These are phyloP conservation scores for Alternaria brassicae DNA, from an alignment of 2,329 filamentous ascomycete genomes.

Conservation along the genomic window DNA sequence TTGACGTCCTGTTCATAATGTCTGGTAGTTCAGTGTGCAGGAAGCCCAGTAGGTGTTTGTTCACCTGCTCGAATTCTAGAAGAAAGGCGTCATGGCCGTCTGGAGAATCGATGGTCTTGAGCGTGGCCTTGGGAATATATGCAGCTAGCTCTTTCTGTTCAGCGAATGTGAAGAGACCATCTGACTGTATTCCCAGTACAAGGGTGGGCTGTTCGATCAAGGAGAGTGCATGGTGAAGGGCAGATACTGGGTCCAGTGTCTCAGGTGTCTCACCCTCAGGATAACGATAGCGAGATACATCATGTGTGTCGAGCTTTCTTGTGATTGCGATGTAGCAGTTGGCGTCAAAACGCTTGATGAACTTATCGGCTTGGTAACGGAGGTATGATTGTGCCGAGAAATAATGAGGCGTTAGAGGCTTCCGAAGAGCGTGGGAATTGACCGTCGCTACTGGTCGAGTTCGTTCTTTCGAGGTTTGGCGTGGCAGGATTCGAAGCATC, in stretches of 20 bases:
- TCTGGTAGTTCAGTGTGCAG: slow-evolving; percentile 82
- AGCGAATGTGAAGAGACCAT: slow-evolving; percentile 95
- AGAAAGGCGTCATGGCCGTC: slow-evolving; percentile 97
- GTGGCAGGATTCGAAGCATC: slow-evolving; percentile 48
- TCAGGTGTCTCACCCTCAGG: slow-evolving; percentile 42
- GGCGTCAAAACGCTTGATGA: slow-evolving; percentile 94
- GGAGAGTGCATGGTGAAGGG: slow-evolving; percentile 71
- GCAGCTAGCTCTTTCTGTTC: slow-evolving; percentile 92
- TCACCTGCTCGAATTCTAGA: slow-evolving; percentile 96
- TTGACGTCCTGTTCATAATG: slow-evolving; percentile 72
- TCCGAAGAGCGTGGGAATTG: slow-evolving; percentile 45
- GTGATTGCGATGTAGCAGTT: slow-evolving; percentile 99
- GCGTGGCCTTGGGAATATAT: slow-evolving; percentile 75
- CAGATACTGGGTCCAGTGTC: slow-evolving; percentile 61
- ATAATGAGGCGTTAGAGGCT: slow-evolving; percentile 68
- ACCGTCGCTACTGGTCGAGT: slow-evolving; percentile 16
- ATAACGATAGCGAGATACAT: slow-evolving; percentile 80
- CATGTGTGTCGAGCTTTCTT: slow-evolving; percentile 95
- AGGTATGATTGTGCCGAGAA: slow-evolving; percentile 98
- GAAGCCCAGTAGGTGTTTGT: slow-evolving; percentile 83
- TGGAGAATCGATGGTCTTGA: slow-evolving; percentile 89
- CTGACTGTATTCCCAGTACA: slow-evolving; percentile 92
- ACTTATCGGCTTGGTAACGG: slow-evolving; percentile 94
- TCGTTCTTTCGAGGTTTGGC: slow-evolving; percentile 31
- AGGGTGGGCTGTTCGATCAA: slow-evolving; percentile 88